Conservation (phyloP, 306 rosid species). For the Gynostemma pentaphyllum region DNA sequence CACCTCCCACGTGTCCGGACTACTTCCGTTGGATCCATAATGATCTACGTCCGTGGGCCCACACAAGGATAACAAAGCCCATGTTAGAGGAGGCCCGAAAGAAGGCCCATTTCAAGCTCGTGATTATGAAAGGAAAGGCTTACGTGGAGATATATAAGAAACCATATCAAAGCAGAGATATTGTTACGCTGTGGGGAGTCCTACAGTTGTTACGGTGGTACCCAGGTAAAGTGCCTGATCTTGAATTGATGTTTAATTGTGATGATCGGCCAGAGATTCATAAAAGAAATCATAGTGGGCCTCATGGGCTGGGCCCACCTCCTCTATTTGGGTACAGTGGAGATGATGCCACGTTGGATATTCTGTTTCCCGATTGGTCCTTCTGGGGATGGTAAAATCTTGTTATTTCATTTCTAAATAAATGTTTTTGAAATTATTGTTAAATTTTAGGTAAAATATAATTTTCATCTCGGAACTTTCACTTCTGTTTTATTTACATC, state of each 20-base stretch:
- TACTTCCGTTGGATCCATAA: constrained; percentile 75
- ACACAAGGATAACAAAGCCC: constrained; percentile 33
- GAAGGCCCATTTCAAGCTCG: constrained; percentile 54
- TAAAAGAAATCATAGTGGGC: constrained; percentile 1
- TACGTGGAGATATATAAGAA: constrained; percentile 38
- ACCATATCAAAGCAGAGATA: constrained; percentile 57
- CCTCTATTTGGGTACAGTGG: constrained; percentile 70
- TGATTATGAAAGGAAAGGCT: constrained; percentile 39
- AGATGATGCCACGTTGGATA: constrained; percentile 28
- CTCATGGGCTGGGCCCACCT: constrained; percentile 22
- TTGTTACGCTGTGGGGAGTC: constrained; percentile 62
- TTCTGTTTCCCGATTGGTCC: constrained; percentile 47
- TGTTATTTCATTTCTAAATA: not conserved
- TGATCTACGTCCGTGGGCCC: constrained; percentile 48
- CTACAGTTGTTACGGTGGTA: constrained; percentile 48
- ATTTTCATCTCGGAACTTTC: too few species aligned
- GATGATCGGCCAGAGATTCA: constrained; percentile 41
- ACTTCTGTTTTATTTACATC: too few species aligned
- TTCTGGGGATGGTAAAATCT: constrained; percentile 38
- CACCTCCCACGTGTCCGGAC: constrained; percentile 29
- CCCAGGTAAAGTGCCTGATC: constrained; percentile 47
- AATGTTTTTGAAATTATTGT: not conserved
- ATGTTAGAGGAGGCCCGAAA: constrained; percentile 39
- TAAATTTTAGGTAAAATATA: not conserved
- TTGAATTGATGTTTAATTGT: constrained; percentile 64